Conservation (phyloP, 2,329 filamentous ascomycete species). For the Plectosphaerella plurivora region DNA sequence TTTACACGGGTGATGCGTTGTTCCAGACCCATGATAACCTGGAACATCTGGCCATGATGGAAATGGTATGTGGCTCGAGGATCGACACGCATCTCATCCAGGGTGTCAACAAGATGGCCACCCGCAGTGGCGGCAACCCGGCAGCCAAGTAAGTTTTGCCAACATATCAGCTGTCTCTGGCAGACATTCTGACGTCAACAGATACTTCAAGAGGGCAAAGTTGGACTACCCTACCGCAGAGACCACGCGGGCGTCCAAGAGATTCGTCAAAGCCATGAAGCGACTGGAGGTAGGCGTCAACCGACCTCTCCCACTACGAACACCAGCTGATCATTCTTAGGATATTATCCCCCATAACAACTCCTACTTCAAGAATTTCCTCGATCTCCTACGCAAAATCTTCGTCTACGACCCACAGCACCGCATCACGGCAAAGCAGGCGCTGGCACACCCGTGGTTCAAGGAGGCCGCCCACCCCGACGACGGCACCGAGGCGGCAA, state of each 20-base stretch:
- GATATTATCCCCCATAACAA: slow-evolving; percentile 60
- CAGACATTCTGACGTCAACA: slow-evolving; percentile 27
- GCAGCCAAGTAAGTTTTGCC: slow-evolving; percentile 56
- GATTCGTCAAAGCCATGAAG: slow-evolving; percentile 72
- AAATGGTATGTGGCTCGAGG: slow-evolving; percentile 56
- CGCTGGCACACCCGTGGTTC: slow-evolving; percentile 65
- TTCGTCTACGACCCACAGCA: slow-evolving; percentile 64
- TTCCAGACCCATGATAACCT: slow-evolving; percentile 72
- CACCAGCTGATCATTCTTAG: slow-evolving; percentile 26
- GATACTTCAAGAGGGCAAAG: slow-evolving; percentile 62
- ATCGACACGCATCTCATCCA: slow-evolving; percentile 57
- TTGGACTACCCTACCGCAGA: slow-evolving; percentile 62
- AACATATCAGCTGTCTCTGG: no score
- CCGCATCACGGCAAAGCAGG: slow-evolving; percentile 63
- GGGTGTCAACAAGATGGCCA: slow-evolving; percentile 51
- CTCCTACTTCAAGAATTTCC: slow-evolving; percentile 56
- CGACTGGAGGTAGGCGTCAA: slow-evolving; percentile 49
- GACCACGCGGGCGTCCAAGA: slow-evolving; percentile 58
- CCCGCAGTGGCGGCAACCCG: slow-evolving; percentile 52
- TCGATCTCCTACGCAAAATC: slow-evolving; percentile 61
- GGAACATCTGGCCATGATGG: slow-evolving; percentile 74
- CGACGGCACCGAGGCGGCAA: slow-evolving; percentile 64
- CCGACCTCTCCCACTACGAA: neutral
- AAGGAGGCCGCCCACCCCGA: slow-evolving; percentile 58
- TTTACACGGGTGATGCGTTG: slow-evolving; percentile 66